These are phyloP conservation scores for Suillus brevipes DNA, from an alignment of 768 basidiomycete species.

Conservation along the genomic window DNA sequence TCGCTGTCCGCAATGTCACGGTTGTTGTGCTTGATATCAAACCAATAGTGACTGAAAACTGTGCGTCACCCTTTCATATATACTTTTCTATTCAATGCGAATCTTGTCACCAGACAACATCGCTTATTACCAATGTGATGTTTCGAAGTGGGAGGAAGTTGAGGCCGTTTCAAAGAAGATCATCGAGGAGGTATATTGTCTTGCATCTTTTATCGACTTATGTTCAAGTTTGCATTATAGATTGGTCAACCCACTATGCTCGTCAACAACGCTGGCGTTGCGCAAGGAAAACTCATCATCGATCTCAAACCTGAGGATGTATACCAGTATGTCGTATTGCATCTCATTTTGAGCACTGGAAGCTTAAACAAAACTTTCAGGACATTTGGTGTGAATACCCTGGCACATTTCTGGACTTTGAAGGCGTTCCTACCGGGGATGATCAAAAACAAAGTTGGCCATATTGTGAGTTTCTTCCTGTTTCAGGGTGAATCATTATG, in stretches of 20 bases:
- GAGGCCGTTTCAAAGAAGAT: slow-evolving; percentile 71
- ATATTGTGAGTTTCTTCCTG: slow-evolving; percentile 61
- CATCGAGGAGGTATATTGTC: slow-evolving; percentile 64
- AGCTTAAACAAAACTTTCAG: slow-evolving; percentile 39
- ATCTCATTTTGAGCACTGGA: background rate
- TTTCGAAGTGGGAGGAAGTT: slow-evolving; percentile 87
- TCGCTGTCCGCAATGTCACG: slow-evolving; percentile 77
- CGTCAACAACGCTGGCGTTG: slow-evolving; percentile 94
- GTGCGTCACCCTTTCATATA: slow-evolving; percentile 40
- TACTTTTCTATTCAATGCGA: background rate
- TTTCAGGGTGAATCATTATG: slow-evolving; percentile 7
- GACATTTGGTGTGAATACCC: slow-evolving; percentile 85
- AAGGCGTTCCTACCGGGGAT: slow-evolving; percentile 92
- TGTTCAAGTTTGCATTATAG: slow-evolving; percentile 37
- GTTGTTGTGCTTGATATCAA: slow-evolving; percentile 88
- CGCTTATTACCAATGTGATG: slow-evolving; percentile 85
- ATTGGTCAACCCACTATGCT: slow-evolving; percentile 87
- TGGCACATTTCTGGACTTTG: slow-evolving; percentile 89
- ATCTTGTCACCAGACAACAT: slow-evolving; percentile 62
- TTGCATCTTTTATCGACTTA: background rate
- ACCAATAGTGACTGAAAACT: slow-evolving; percentile 73
- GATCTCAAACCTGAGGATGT: slow-evolving; percentile 80
- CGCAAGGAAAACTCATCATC: slow-evolving; percentile 83
- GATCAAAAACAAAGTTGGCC: slow-evolving; percentile 75
- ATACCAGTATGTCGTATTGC: slow-evolving; percentile 53